Evolutionary conservation across 352 stramenopile species (phyloP).

Genomic region (Pythium phragmiticola): DNA sequence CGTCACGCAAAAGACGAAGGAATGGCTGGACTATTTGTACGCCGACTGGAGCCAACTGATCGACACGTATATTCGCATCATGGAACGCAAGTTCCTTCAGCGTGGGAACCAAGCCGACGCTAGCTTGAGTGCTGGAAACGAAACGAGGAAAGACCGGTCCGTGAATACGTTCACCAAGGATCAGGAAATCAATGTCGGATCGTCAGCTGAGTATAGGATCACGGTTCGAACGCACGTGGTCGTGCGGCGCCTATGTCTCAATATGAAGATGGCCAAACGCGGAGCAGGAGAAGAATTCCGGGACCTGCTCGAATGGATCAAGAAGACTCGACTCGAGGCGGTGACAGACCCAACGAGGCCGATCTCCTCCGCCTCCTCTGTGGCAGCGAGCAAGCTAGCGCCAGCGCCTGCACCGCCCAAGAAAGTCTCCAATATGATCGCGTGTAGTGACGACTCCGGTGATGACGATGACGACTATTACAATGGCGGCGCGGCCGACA

Average conservation of each 20-base stretch:
- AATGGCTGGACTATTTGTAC: conserved; percentile 42
- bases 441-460: conserved; percentile 64
- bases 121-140: conserved; percentile 67
- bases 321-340: conserved; percentile 3
- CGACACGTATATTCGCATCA: conserved; percentile 39
- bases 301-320: conserved; percentile 53
- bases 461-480: conserved; percentile 47
- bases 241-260: conserved; percentile 60
- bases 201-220: conserved; percentile 58
- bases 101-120: conserved; percentile 37
- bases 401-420: conserved; percentile 3
- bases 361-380: too few relatives aligned
- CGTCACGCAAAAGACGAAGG: conserved; percentile 25
- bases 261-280: conserved; percentile 70
- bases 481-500: conserved; percentile 26
- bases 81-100: conserved; percentile 22
- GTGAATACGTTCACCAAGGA: conserved; percentile 28
- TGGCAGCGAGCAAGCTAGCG: background rate
- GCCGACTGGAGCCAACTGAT: conserved; percentile 49
- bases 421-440: conserved; percentile 39
- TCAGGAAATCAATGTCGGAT: conserved; percentile 16
- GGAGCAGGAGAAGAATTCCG: conserved; percentile 71
- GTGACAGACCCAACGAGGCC: background rate
- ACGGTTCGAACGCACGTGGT: conserved; percentile 39
- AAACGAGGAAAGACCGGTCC: conserved; percentile 47